Conservation (phyloP, 495 filamentous ascomycete species). For the Lophiotrema nucula region DNA sequence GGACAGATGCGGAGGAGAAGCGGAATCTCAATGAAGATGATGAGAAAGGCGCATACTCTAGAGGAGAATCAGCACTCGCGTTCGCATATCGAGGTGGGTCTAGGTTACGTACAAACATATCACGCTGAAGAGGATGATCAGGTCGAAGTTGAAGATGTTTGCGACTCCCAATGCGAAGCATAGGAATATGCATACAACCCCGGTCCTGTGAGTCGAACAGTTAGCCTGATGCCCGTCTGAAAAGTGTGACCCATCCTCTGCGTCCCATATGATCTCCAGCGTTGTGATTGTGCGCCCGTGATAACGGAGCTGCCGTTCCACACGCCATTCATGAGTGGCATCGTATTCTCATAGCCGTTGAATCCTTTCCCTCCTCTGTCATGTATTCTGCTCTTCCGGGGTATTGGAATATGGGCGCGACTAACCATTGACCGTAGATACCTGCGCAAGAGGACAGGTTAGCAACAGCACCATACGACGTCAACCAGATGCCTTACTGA, state of each 20-base stretch:
- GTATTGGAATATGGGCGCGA: no score
- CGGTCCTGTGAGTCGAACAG: slow-evolving; percentile 66
- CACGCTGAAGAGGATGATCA: slow-evolving; percentile 67
- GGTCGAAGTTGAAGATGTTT: slow-evolving; percentile 71
- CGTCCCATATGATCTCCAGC: no score
- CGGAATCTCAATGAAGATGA: slow-evolving; percentile 96
- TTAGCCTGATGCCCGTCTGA: no score
- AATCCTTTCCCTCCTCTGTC: no score
- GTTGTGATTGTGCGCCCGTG: no score
- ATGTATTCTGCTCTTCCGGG: no score
- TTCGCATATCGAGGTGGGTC: neutral
- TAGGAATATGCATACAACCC: slow-evolving; percentile 88
- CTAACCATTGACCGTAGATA: slow-evolving; percentile 99
- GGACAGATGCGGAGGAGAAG: slow-evolving; percentile 97
- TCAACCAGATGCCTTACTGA: slow-evolving; percentile 67
- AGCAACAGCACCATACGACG: slow-evolving; percentile 27
- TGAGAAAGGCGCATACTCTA: slow-evolving; percentile 76
- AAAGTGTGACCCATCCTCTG: no score
- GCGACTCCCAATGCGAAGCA: slow-evolving; percentile 94
- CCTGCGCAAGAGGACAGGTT: slow-evolving; percentile 55
- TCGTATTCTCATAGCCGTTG: no score
- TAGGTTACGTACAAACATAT: slow-evolving; percentile 72
- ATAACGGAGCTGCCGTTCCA: no score
- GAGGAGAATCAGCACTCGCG: neutral
- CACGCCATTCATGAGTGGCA: no score